Conservation (phyloP, 2,329 filamentous ascomycete species). For the Claviceps sp. region DNA sequence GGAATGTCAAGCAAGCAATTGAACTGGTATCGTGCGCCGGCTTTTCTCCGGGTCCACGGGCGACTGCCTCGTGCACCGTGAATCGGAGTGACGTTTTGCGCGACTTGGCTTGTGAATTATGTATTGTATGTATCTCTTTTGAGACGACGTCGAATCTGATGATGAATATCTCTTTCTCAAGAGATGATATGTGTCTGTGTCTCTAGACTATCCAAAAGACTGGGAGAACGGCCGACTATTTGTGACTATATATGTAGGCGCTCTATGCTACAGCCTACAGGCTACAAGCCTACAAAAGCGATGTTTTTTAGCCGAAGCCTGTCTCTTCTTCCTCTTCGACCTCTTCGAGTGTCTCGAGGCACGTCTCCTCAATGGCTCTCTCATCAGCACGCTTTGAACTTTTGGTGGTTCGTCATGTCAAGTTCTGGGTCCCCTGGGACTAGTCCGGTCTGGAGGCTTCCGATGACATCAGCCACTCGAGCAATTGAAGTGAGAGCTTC, state of each 20-base stretch:
- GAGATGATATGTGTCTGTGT: no score
- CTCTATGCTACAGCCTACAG: no score
- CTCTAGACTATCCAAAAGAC: no score
- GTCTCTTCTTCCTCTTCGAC: no score
- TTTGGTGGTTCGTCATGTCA: background rate
- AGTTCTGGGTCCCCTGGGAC: background rate
- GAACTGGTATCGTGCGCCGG: background rate
- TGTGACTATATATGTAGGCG: no score
- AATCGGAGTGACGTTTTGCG: background rate
- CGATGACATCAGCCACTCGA: background rate
- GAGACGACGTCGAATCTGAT: background rate
- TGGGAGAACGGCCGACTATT: no score
- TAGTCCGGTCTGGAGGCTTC: background rate
- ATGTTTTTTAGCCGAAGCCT: no score
- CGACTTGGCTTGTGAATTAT: background rate
- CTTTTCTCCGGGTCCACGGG: slow-evolving; percentile 4
- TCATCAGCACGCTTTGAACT: background rate
- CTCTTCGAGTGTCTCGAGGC: no score
- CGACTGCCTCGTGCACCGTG: no score
- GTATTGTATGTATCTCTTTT: background rate
- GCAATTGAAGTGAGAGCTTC: background rate
- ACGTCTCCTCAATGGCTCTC: no score
- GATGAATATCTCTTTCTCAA: no score
- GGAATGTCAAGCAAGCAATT: background rate
- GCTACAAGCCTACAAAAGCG: no score